phyloP scores from a whole-genome alignment of 129 eudicot species.

The Solidago caesia region DNA sequence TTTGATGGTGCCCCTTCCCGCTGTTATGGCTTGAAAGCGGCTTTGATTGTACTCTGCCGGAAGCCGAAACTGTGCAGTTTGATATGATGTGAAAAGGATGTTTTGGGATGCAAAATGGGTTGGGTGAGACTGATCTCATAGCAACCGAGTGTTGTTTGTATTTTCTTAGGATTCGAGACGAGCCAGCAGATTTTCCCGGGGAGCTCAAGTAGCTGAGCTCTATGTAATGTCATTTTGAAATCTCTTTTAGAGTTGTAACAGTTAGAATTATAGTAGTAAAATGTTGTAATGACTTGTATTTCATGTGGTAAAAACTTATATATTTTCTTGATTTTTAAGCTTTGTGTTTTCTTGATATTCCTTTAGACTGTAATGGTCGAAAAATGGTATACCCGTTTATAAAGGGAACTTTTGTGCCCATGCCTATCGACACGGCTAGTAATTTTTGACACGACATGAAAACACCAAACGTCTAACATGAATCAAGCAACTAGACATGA shows the following conservation, averaged over 20 bases:
- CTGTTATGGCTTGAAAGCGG: neutral
- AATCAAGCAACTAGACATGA: no score
- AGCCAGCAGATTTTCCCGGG: constrained; percentile 16
- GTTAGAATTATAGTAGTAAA: constrained; percentile 19
- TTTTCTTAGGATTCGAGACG: neutral
- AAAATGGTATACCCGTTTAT: no score
- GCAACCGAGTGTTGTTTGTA: neutral
- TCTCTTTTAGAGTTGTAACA: constrained; percentile 12
- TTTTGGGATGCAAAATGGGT: constrained; percentile 4
- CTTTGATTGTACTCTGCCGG: constrained; percentile 24
- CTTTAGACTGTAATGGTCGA: no score
- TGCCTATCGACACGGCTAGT: no score
- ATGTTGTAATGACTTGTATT: constrained; percentile 38
- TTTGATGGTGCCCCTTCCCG: constrained; percentile 20
- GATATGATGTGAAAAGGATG: neutral
- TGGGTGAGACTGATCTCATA: neutral
- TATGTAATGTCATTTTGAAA: constrained; percentile 30
- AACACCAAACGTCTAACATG: no score
- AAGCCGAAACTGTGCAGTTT: neutral
- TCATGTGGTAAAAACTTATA: constrained; percentile 23
- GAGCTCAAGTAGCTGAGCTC: constrained; percentile 23
- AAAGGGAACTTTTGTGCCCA: no score
- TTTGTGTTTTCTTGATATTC: neutral
- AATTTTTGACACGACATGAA: no score
- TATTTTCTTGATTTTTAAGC: constrained; percentile 17